Percentiles rank a stretch among this genome's conserved stretches.
Conservation (phyloP, 2,329 filamentous ascomycete genomes). For the Pseudocercospora cruenta region DNA sequence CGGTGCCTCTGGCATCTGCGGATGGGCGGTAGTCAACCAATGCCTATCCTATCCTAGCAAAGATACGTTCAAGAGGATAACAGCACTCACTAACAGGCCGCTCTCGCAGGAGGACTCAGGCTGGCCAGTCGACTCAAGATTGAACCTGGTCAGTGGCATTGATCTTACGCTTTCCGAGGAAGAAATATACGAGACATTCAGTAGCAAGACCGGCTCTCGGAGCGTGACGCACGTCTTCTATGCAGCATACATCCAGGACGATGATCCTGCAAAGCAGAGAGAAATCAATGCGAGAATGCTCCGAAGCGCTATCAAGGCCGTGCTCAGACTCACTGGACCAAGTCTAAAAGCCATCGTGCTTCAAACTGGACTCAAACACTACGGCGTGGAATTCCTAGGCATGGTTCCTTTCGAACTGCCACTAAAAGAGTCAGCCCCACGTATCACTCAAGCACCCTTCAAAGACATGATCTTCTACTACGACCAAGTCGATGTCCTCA, state of each 20-base stretch:
- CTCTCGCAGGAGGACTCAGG: constrained; percentile 37
- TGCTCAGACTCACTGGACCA: constrained; percentile 27
- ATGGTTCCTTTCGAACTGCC: constrained; percentile 43
- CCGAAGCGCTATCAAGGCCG: constrained; percentile 12
- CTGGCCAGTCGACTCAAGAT: constrained; percentile 45
- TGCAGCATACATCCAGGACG: constrained; percentile 19
- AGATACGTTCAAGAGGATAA: constrained; percentile 48
- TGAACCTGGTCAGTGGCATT: constrained; percentile 26
- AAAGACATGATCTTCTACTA: constrained; percentile 43
- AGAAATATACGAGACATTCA: not conserved
- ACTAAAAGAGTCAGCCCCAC: constrained; percentile 35
- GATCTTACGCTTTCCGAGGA: constrained; percentile 11
- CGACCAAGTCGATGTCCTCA: constrained; percentile 41
- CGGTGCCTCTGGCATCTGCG: constrained; percentile 53
- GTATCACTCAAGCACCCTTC: constrained; percentile 25
- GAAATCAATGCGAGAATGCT: constrained; percentile 16
- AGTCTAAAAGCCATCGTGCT: constrained; percentile 44
- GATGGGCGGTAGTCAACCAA: constrained; percentile 54
- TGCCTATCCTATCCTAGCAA: constrained; percentile 51
- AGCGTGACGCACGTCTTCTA: constrained; percentile 51
- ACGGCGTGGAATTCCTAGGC: constrained; percentile 48
- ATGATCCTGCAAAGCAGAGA: constrained; percentile 11
- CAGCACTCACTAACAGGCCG: constrained; percentile 53
- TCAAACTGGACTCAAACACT: constrained; percentile 43
- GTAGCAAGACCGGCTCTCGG: not conserved